Evolutionary conservation across 1,284 basidiomycete genomes (phyloP).

Genomic region (Pyrrhoderma lamaoense): DNA sequence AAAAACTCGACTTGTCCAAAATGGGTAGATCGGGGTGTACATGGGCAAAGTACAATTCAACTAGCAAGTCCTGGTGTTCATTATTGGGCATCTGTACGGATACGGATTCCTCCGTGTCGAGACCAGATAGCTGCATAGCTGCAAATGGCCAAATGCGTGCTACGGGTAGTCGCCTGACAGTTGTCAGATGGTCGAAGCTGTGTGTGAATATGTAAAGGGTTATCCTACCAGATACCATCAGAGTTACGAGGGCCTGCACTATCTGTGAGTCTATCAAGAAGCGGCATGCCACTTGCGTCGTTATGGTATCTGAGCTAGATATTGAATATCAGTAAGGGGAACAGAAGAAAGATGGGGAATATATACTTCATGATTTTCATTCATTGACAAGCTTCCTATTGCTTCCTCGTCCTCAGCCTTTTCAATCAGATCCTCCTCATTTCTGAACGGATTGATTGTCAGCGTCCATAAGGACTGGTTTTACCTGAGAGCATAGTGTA

Average conservation of each 20-base stretch:
- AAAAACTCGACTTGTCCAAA: constrained; percentile 64
- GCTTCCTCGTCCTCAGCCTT: constrained; percentile 36
- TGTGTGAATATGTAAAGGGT: neutral
- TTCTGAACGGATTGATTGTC: neutral
- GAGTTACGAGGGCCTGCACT: constrained; percentile 43
- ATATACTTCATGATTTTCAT: constrained; percentile 69
- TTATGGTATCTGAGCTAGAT: constrained; percentile 75
- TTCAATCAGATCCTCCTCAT: constrained; percentile 15
- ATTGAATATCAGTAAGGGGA: neutral
- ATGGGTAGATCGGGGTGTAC: constrained; percentile 75
- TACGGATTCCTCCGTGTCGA: constrained; percentile 34
- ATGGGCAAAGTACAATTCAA: constrained; percentile 74
- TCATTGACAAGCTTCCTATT: constrained; percentile 69
- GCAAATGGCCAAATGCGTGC: constrained; percentile 65
- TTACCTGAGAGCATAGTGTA: too few relatives aligned
- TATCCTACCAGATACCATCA: constrained; percentile 11
- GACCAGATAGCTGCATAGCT: constrained; percentile 28
- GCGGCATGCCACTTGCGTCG: constrained; percentile 66
- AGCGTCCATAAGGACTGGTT: too few relatives aligned
- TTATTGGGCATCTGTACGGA: constrained; percentile 46
- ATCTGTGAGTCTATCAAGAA: constrained; percentile 54
- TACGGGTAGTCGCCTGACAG: constrained; percentile 64
- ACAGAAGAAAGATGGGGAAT: neutral
- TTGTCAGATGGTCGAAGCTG: neutral
- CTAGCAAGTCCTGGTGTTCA: constrained; percentile 55